These are phyloP conservation scores for Geosmithia morbida DNA, from an alignment of 2,329 filamentous ascomycete genomes.

Conservation along the genomic window DNA sequence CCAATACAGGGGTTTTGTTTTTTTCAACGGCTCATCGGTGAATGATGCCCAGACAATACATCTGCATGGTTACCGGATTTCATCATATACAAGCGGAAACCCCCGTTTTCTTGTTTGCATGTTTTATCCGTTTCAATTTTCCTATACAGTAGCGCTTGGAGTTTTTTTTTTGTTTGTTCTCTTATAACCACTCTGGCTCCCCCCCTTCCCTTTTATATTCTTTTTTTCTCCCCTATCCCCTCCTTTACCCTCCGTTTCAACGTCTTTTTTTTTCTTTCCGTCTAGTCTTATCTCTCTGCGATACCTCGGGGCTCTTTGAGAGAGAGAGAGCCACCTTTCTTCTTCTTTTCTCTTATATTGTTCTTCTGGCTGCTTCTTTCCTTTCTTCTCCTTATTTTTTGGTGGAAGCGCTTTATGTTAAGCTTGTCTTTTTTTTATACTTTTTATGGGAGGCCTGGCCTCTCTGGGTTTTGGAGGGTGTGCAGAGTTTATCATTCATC, in stretches of 20 bases:
- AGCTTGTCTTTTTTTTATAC: background rate
- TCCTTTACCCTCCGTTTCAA: background rate
- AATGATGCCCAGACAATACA: background rate
- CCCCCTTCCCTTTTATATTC: background rate
- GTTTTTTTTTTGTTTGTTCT: background rate
- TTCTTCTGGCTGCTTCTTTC: background rate
- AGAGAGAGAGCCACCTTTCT: background rate
- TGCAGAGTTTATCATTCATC: slow-evolving; percentile 7
- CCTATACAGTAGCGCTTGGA: slow-evolving; percentile 2
- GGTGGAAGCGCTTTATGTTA: no score
- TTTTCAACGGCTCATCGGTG: background rate
- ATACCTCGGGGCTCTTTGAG: background rate
- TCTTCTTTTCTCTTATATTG: slow-evolving; percentile 2
- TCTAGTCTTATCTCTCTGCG: background rate
- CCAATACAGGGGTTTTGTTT: slow-evolving; percentile 1
- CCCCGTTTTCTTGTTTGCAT: no score
- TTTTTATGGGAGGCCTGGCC: no score
- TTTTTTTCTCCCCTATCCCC: background rate
- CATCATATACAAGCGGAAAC: slow-evolving; percentile 1
- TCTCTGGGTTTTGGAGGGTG: slow-evolving; percentile 4
- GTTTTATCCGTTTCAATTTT: no score
- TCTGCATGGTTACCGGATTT: slow-evolving; percentile 1
- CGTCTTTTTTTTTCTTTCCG: background rate
- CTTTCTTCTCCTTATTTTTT: no score
- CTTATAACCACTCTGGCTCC: background rate